phyloP scores from a whole-genome alignment of 2,329 filamentous ascomycete genomes.

The Pestalotiopsis sp. region DNA sequence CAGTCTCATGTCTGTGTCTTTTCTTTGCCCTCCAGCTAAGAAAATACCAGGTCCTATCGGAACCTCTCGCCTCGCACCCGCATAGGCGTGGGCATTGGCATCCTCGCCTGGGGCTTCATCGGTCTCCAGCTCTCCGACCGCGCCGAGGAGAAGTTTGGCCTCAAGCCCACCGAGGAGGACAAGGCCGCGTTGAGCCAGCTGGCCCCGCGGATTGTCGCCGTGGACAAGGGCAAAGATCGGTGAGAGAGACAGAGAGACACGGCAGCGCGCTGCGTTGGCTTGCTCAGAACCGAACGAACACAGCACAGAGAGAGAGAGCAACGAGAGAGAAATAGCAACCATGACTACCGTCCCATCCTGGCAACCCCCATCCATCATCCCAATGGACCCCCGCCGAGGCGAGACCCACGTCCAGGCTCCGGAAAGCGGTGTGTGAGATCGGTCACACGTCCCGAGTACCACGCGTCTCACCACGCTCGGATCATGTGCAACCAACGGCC shows the following conservation, averaged over 20 bases:
- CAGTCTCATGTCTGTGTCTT: neutral
- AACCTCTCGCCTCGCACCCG: constrained; percentile 73
- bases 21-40: neutral
- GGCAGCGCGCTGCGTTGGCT: constrained; percentile 3
- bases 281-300: neutral
- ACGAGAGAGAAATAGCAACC: neutral
- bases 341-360: neutral
- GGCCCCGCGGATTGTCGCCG: constrained; percentile 63
- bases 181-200: constrained; percentile 65
- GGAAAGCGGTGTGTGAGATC: constrained; percentile 4
- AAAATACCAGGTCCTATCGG: constrained; percentile 63
- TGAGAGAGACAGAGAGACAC: constrained; percentile 13
- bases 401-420: neutral
- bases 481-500: constrained; percentile 2
- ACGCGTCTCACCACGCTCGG: neutral
- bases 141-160: constrained; percentile 73
- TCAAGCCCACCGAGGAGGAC: constrained; percentile 74
- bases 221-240: constrained; percentile 50
- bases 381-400: neutral
- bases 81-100: constrained; percentile 69
- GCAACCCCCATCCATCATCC: neutral
- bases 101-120: constrained; percentile 75
- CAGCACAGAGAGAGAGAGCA: neutral
- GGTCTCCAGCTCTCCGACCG: constrained; percentile 76
- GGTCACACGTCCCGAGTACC: constrained; percentile 1